Evolutionary conservation across 2,329 filamentous ascomycete genomes (phyloP).

Genomic region (Epichloe amarillans): DNA sequence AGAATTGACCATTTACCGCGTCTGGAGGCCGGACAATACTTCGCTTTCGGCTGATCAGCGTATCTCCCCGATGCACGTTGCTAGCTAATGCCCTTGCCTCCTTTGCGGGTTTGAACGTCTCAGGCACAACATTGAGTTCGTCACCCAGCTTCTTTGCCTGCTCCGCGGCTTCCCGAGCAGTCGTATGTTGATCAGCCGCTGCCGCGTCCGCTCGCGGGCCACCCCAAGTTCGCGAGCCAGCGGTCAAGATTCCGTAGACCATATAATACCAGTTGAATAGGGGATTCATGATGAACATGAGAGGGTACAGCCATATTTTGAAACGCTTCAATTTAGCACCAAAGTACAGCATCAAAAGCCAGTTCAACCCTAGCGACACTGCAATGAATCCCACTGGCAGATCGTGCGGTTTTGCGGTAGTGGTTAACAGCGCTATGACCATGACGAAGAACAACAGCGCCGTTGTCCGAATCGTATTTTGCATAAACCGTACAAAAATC

Average conservation of each 20-base stretch:
- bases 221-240: constrained; percentile 89
- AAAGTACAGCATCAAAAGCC: constrained; percentile 93
- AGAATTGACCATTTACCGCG: constrained; percentile 66
- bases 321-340: constrained; percentile 73
- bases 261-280: constrained; percentile 99
- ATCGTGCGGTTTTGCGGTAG: constrained; percentile 62
- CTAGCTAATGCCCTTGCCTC: constrained; percentile 29
- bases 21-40: constrained; percentile 60
- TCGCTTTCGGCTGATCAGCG: constrained; percentile 32
- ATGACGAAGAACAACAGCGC: constrained; percentile 90
- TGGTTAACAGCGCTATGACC: constrained; percentile 73
- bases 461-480: constrained; percentile 92
- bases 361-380: constrained; percentile 85
- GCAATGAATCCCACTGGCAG: constrained; percentile 88
- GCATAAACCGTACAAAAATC: constrained; percentile 77
- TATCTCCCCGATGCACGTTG: constrained; percentile 14
- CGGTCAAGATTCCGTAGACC: constrained; percentile 92
- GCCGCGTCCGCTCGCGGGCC: constrained; percentile 84
- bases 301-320: constrained; percentile 87
- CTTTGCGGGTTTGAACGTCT: constrained; percentile 58
- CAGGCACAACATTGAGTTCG: constrained; percentile 78
- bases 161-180: constrained; percentile 72
- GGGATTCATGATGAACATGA: constrained; percentile 92
- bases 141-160: constrained; percentile 67
- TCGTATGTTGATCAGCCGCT: constrained; percentile 60